phyloP scores from a whole-genome alignment of 139 green algal genomes.

The Deuterostichococcus epilithicus region DNA sequence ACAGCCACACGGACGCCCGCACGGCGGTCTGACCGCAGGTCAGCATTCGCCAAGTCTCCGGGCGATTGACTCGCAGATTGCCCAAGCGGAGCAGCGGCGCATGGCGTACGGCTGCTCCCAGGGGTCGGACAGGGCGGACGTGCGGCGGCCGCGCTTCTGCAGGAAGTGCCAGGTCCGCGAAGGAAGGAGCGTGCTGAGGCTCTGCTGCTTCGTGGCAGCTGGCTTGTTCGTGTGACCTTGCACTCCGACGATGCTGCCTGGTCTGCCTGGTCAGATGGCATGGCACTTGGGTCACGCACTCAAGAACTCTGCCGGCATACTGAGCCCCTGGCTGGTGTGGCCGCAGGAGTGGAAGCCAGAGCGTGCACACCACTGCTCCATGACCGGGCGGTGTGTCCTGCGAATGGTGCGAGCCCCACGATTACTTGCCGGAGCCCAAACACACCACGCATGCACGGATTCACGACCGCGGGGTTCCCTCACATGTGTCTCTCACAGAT shows the following conservation, averaged over 20 bases:
- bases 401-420: constrained; percentile 61
- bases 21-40: neutral
- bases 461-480: too few species aligned
- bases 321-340: too few species aligned
- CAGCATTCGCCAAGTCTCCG: neutral
- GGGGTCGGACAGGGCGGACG: constrained; percentile 1
- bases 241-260: neutral
- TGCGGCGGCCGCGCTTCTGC: constrained; percentile 39
- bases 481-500: too few species aligned
- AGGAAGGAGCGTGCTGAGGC: neutral
- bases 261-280: neutral
- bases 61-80: constrained; percentile 9
- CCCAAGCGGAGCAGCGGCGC: constrained; percentile 19
- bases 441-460: too few species aligned
- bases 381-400: constrained; percentile 84
- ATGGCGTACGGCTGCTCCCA: constrained; percentile 13
- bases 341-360: constrained; percentile 83
- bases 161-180: constrained; percentile 37
- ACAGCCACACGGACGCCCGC: neutral
- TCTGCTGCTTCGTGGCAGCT: constrained; percentile 30
- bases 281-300: neutral
- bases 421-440: too few species aligned
- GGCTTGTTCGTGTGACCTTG: neutral
- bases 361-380: constrained; percentile 87
- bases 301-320: neutral